Conservation (phyloP, 768 basidiomycete genomes). For the Lentinula raphanica region DNA sequence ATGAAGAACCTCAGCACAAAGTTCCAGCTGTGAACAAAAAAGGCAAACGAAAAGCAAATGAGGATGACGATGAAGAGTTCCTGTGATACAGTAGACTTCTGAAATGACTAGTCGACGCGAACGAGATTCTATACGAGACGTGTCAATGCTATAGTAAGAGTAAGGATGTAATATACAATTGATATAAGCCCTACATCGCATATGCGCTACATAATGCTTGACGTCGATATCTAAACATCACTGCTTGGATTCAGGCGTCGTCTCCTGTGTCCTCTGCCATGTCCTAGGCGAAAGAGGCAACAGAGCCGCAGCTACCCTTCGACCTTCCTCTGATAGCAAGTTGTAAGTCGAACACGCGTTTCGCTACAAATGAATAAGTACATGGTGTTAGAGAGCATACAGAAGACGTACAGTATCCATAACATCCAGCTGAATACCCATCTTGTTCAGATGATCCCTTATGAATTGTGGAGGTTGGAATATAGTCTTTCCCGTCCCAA, state of each 20-base stretch:
- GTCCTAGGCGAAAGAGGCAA: constrained; percentile 53
- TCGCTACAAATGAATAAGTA: constrained; percentile 38
- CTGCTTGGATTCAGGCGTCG: background rate
- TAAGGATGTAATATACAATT: no score
- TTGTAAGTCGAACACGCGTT: constrained; percentile 97
- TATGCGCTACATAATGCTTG: background rate
- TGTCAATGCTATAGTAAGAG: background rate
- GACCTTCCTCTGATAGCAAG: constrained; percentile 86
- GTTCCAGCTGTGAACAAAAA: constrained; percentile 33
- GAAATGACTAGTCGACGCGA: background rate
- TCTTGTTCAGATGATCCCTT: constrained; percentile 57
- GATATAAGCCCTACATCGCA: background rate
- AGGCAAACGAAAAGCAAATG: constrained; percentile 59
- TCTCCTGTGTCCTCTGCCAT: constrained; percentile 41
- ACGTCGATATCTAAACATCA: background rate
- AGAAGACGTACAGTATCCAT: constrained; percentile 67
- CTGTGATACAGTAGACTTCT: background rate
- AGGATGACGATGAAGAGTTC: constrained; percentile 13
- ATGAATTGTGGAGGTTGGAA: constrained; percentile 66
- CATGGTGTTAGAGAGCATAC: background rate
- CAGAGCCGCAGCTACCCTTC: constrained; percentile 88
- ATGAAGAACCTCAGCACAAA: constrained; percentile 12
- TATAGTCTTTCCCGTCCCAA: constrained; percentile 79
- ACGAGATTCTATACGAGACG: background rate
- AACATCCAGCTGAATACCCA: constrained; percentile 86